phyloP scores from a whole-genome alignment of 2,329 filamentous ascomycete genomes.

The Raffaelea albimanens region DNA sequence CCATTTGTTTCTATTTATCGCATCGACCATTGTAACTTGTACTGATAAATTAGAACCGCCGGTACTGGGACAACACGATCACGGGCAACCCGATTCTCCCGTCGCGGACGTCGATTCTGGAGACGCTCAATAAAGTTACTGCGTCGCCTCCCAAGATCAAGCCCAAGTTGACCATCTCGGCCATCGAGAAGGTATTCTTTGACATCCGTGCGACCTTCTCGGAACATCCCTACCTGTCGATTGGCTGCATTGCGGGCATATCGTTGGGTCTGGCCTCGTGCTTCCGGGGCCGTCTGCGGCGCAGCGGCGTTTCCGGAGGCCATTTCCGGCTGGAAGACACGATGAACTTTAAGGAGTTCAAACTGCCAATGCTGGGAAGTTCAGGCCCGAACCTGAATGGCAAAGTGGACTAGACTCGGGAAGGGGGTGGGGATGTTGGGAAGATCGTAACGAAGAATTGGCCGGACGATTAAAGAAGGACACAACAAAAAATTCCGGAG shows the following conservation, averaged over 20 bases:
- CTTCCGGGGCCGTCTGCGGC: constrained; percentile 44
- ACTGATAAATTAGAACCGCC: constrained; percentile 77
- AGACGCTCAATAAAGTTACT: constrained; percentile 68
- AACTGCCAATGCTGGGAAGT: constrained; percentile 51
- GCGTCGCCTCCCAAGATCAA: constrained; percentile 60
- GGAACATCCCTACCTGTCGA: constrained; percentile 49
- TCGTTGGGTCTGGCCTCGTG: constrained; percentile 42
- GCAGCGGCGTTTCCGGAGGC: too few relatives aligned
- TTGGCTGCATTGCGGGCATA: constrained; percentile 49
- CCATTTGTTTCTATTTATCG: not conserved
- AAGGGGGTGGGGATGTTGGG: not conserved
- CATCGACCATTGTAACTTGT: constrained; percentile 4
- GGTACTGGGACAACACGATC: constrained; percentile 89
- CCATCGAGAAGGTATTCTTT: constrained; percentile 62
- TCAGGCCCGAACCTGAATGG: constrained; percentile 30
- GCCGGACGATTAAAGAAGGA: not conserved
- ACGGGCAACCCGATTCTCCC: constrained; percentile 86
- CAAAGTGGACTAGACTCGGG: constrained; percentile 36
- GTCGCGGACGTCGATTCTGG: constrained; percentile 81
- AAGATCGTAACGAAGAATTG: not conserved
- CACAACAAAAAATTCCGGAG: not conserved
- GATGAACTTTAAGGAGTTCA: constrained; percentile 39
- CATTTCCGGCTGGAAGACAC: constrained; percentile 55
- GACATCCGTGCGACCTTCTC: constrained; percentile 49
- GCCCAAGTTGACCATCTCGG: constrained; percentile 67